Base-by-base conservation (phyloP, 306 rosid species). In the Trichosanthes cucumerina region DNA sequence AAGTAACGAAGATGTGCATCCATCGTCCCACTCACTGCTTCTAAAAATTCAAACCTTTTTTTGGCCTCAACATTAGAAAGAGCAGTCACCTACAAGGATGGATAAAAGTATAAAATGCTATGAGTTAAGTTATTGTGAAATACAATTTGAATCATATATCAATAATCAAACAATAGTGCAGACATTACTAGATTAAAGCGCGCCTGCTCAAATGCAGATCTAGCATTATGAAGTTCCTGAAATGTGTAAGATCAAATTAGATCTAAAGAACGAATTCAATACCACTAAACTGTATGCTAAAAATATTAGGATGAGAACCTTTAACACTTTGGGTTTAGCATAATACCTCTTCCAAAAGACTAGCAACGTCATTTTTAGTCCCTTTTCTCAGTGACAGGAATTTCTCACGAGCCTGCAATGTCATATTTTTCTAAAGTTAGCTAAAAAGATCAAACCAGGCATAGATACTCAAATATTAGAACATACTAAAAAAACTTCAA, bases 11-110 rank as follows among this genome's bases (percentile, higher is more conserved):
- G 96, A 87, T 96, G 99, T 0, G 99, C 99, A 79, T 96, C 99
- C 99, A 96, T 92, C 76, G 99, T 96, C 78, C 99, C 99, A 82
- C 99, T 96, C 82, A 96, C 98, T 28, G 99, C 99, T 87, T 96
- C 99, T 85, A 96, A 91, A 83, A 96, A 93, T 80, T 96, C 97
- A 79, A 96, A 96, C 85, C 99, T 93, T 84, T 96, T 96, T 86
- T 96, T 96, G 19, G 99, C 97, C 87, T 96, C 99, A 87, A 93
- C 98, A 82, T 77, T 90, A 77, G 99, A 92, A 86, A 96, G 87
- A 39, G 98, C 91, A 77, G 98, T 96, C 63, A 96, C 97, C 99
- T 96, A 83, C 74, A 82, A 79, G 85, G 36, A 75, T 80, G 8
- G 53, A 46, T 46, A 73, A 47, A 9, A 28, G 26, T 7, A 73